Conservation (phyloP, 2,329 filamentous ascomycete species). For the Alternaria angustiovoidea region DNA sequence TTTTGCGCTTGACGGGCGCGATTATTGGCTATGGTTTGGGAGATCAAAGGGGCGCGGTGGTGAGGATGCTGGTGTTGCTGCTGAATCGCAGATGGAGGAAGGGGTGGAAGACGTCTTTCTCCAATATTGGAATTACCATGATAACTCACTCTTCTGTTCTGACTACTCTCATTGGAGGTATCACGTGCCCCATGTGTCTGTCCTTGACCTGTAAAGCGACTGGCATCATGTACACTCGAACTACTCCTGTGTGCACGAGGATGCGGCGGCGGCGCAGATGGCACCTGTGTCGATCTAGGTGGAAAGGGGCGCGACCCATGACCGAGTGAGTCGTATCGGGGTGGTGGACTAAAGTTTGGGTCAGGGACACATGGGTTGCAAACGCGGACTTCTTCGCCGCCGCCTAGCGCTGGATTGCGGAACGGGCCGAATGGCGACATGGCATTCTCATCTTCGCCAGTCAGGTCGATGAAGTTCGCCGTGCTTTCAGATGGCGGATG, state of each 20-base stretch:
- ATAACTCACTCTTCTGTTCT: conserved; percentile 36
- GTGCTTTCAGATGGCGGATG: conserved; percentile 62
- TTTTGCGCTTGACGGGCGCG: conserved; percentile 13
- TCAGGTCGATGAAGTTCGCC: conserved; percentile 54
- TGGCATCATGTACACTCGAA: conserved; percentile 30
- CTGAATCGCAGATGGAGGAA: conserved; percentile 18
- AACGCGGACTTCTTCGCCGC: conserved; percentile 72
- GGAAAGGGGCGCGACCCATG: conserved; percentile 13
- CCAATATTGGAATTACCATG: conserved; percentile 29
- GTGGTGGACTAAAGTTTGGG: conserved; percentile 68
- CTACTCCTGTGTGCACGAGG: conserved; percentile 32
- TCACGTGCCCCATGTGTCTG: conserved; percentile 32
- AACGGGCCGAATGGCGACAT: conserved; percentile 41
- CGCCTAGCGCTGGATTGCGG: conserved; percentile 63
- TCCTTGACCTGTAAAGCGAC: conserved; percentile 22
- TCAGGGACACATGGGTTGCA: conserved; percentile 79
- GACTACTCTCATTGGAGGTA: conserved; percentile 25
- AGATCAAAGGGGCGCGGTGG: conserved; percentile 19
- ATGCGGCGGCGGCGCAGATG: conserved; percentile 19
- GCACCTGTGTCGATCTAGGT: conserved; percentile 16
- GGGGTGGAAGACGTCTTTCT: conserved; percentile 38
- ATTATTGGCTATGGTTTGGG: conserved; percentile 16
- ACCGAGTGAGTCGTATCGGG: conserved; percentile 52
- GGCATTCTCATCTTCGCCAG: conserved; percentile 47
- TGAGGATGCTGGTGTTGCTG: conserved; percentile 20